Base-by-base conservation (phyloP, 352 stramenopile species). In the Pythium utonaiense region DNA sequence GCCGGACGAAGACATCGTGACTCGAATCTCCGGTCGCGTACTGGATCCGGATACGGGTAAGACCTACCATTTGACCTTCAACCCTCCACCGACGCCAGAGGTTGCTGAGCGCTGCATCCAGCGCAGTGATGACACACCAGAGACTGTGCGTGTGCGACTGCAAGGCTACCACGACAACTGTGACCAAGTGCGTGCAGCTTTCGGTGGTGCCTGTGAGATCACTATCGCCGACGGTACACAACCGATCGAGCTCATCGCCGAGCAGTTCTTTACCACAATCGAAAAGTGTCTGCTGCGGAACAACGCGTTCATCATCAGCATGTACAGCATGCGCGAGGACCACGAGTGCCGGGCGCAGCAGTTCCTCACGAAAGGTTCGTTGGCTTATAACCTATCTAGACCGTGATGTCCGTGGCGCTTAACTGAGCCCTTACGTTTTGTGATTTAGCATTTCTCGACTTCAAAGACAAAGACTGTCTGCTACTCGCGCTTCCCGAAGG, bases 1-100 rank as follows among this genome's bases (percentile, higher is more conserved):
- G 42, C 93, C 96, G 0, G 91, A 97, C 22, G 86, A 97, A 21
- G 90, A 95, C 36, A 98, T 99, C 53, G 80, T 99, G 2, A 73
- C 95, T 54, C 80, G 96, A 34, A 97, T 98, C 60, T 87, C 89
- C 30, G 95, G 98, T 14, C 87, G 94, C 21, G 73, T 93, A 44
- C 77, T 96, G 17, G 94, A 98, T 65, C 88, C 94, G 0, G 80
- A 85, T 16, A 98, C 94, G 6, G 91, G 93, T 7, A 96, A 96
- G 54, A 96, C 91, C 38, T 98, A 97, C 62, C 93, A 98, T 64
- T 60, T 92, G 45, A 81, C 72, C 36, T 96, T 93, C 52, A 96
- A 95, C 19, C 88, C 89, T 7, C 88, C 89, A 10, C 85, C 85
- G 1, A 71, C 78, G 21, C 62, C 70, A 24, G 71, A 86, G 27